Base-by-base conservation (phyloP, 805 yeast species). In the Schwanniomyces sp. region DNA sequence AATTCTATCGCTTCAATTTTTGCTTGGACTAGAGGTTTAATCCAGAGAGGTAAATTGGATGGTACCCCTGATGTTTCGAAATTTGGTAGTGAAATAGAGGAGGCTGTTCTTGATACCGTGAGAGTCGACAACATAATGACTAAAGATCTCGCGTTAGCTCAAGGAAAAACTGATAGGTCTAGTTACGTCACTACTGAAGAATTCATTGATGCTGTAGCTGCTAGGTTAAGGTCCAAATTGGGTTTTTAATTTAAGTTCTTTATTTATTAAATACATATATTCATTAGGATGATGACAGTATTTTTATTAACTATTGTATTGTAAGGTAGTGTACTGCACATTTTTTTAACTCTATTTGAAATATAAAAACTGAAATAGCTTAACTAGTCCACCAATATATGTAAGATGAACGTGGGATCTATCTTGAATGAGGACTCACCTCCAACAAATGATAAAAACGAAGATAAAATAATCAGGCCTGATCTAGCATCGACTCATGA, bases 1-100 rank as follows among this genome's bases (percentile, higher is more conserved):
- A 92, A 92, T 74, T 91, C 97, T 14, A 92, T 92, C 69, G 98
- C 98, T 3, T 91, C 97, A 11, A 92, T 92, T 57, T 92, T 86
- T 64, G 98, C 98, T 27, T 92, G 98, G 98, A 79, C 96, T 32
- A 85, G 96, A 63, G 98, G 98, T 63, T 71, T 92, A 43, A 82
- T 84, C 54, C 96, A 91, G 75, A 87, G 98, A 74, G 98, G 97
- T 59, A 84, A 79, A 62, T 76, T 92, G 51, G 98, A 92, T 69
- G 70, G 72, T 45, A 91, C 96, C 38, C 94, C 95, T 14, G 94
- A 85, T 26, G 96, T 92, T 40, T 80, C 82, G 48, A 70, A 81
- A 57, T 92, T 92, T 66, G 98, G 88, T 53, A 77, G 87, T 58
- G 66, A 72, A 43, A 76, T 92, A 56, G 97, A 92, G 76, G 72